Conservation (phyloP, 495 filamentous ascomycete species). For the Hyaloscypha finlandica region DNA sequence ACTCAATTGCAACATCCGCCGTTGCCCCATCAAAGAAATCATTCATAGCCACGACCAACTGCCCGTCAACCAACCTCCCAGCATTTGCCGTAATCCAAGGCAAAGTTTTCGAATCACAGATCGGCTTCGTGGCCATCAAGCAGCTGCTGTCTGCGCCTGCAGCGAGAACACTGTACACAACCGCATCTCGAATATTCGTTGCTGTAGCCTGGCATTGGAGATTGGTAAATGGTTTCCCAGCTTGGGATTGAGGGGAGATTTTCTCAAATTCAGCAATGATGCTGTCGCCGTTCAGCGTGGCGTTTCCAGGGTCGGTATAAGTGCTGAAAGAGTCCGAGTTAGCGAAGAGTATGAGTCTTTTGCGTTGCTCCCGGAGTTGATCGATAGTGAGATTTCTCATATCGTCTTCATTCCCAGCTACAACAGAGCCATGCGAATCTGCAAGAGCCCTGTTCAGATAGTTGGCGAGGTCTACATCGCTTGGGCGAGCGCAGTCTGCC, state of each 20-base stretch:
- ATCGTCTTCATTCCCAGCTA: slow-evolving; percentile 39
- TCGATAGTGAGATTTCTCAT: slow-evolving; percentile 40
- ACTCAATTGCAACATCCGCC: slow-evolving; percentile 47
- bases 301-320: slow-evolving; percentile 53
- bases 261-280: slow-evolving; percentile 46
- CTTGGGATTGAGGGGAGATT: slow-evolving; percentile 40
- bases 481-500: slow-evolving; percentile 45
- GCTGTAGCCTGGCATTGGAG: slow-evolving; percentile 59
- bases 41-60: slow-evolving; percentile 53
- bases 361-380: slow-evolving; percentile 42
- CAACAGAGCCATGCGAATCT: slow-evolving; percentile 34
- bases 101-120: slow-evolving; percentile 52
- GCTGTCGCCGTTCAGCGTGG: slow-evolving; percentile 48
- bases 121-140: slow-evolving; percentile 50
- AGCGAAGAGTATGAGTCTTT: slow-evolving; percentile 50
- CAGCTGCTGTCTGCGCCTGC: slow-evolving; percentile 45
- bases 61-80: slow-evolving; percentile 37
- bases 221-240: slow-evolving; percentile 45
- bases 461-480: slow-evolving; percentile 42
- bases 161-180: slow-evolving; percentile 47
- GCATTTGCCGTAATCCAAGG: slow-evolving; percentile 49
- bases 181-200: slow-evolving; percentile 49
- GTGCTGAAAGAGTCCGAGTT: slow-evolving; percentile 48
- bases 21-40: slow-evolving; percentile 58
- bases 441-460: slow-evolving; percentile 43